Evolutionary conservation across 2,329 filamentous ascomycete species (phyloP), one percentile per base, ranked within the genome.

Genomic region (Pseudodiploospora longispora): DNA sequence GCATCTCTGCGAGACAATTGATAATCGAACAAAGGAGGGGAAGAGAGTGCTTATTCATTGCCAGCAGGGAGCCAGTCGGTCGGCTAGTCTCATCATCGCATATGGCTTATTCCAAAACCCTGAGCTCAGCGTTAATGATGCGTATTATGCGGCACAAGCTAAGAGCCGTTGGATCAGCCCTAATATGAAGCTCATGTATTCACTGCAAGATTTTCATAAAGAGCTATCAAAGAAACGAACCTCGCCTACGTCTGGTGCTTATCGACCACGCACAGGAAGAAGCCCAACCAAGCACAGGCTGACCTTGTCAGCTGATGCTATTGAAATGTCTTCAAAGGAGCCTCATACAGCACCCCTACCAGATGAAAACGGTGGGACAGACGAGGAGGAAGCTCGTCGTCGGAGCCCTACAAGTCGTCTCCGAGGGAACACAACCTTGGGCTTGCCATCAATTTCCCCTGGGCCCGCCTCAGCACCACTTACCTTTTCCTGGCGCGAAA

Each of bases 101-200:
- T 94, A 91, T 51, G 87, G 86, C 36, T 68, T 94, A 46, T 93
- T 86, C 62, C 83, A 83, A 58, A 85, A 87, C 48, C 85, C 86
- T 2, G 75, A 80, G 5, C 67, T 88, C 55, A 87, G 76, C 53
- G 85, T 91, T 42, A 89, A 91, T 57, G 85, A 91, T 59, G 85
- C 87, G 3, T 93, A 93, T 59, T 81, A 88, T 59, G 76, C 82
- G 3, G 86, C 87, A 3, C 88, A 94, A 64, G 75, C 78, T 43
- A 85, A 85, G 65, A 93, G 87, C 62, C 80, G 76, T 57, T 94
- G 87, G 87, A 91, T 94, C 54, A 89, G 87, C 47, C 87, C 87
- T 0, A 94, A 94, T 62, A 94, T 94, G 87, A 87, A 87, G 53
- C 72, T 94, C 52, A 89, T 94, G 74, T 93, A 93, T 72, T 89